A percentile compares a stretch with the other conserved stretches of the same genome.
Conservation (phyloP, 129 eudicot genomes). For the Scalesia atractyloides region DNA sequence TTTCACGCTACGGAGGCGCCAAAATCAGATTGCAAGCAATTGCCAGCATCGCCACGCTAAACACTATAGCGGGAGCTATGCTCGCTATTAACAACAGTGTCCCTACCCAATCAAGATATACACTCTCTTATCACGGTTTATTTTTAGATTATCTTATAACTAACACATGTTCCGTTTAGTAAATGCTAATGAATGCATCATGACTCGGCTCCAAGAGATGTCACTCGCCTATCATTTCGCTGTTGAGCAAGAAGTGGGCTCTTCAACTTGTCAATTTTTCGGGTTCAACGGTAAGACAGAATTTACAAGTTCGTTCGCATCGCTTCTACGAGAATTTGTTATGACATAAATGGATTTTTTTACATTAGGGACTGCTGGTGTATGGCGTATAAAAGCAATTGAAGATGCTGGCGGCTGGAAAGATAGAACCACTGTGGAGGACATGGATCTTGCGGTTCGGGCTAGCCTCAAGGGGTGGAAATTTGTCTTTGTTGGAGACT, state of each 20-base stretch:
- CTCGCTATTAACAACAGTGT: no score
- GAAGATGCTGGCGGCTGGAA: slow-evolving; percentile 94
- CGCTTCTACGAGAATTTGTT: background rate
- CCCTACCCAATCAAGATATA: slow-evolving; percentile 3
- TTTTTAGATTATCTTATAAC: slow-evolving; percentile 5
- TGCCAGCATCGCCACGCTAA: no score
- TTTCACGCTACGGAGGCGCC: no score
- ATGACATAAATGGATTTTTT: background rate
- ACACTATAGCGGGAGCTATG: no score
- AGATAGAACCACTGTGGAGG: slow-evolving; percentile 89
- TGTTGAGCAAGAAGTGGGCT: slow-evolving; percentile 91
- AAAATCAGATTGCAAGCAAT: no score
- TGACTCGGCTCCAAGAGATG: slow-evolving; percentile 92
- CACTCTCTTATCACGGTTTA: background rate
- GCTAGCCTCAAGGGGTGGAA: slow-evolving; percentile 93
- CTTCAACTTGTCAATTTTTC: slow-evolving; percentile 75
- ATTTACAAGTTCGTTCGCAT: background rate
- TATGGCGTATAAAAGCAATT: slow-evolving; percentile 75
- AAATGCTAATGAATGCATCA: slow-evolving; percentile 80
- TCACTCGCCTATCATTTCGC: slow-evolving; percentile 80
- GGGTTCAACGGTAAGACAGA: slow-evolving; percentile 72
- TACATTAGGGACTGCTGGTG: slow-evolving; percentile 77
- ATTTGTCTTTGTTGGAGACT: slow-evolving; percentile 69
- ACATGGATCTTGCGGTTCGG: slow-evolving; percentile 90
- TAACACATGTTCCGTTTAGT: slow-evolving; percentile 41